Conservation (phyloP, 2,329 filamentous ascomycete species). For the Exophiala calicioides region DNA sequence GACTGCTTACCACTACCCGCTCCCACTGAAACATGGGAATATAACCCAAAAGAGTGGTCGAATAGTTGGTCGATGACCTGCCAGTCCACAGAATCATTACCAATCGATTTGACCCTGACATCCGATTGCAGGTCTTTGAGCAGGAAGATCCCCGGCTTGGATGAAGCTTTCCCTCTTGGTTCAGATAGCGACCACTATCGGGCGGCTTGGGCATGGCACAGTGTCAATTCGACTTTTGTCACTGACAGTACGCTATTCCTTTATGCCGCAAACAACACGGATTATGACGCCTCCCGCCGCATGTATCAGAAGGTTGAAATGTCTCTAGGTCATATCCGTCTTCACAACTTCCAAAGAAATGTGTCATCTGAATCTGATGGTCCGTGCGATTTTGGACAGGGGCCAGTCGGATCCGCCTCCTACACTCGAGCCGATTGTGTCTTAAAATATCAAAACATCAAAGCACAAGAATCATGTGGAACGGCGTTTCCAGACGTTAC, state of each 20-base stretch:
- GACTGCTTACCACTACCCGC: conserved; percentile 22
- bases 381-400: conserved; percentile 4
- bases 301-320: conserved; percentile 6
- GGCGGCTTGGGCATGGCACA: too few relatives aligned
- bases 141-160: too few relatives aligned
- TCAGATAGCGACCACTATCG: conserved; percentile 2
- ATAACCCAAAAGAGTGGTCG: conserved; percentile 18
- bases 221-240: conserved; percentile 1
- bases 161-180: too few relatives aligned
- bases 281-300: conserved; percentile 1
- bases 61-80: conserved; percentile 21
- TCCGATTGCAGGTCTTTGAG: conserved; percentile 10
- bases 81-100: conserved; percentile 6
- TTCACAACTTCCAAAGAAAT: conserved; percentile 11
- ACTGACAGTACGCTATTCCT: conserved; percentile 14
- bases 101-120: conserved; percentile 3
- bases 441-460: background rate
- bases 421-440: conserved; percentile 16
- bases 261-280: conserved; percentile 9
- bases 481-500: conserved; percentile 8
- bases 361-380: background rate
- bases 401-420: conserved; percentile 7
- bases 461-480: conserved; percentile 1
- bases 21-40: conserved; percentile 11
- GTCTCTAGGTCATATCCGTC: conserved; percentile 7